Base-by-base conservation (phyloP, 1,284 basidiomycete species). In the Phellopilus nigrolimitatus region DNA sequence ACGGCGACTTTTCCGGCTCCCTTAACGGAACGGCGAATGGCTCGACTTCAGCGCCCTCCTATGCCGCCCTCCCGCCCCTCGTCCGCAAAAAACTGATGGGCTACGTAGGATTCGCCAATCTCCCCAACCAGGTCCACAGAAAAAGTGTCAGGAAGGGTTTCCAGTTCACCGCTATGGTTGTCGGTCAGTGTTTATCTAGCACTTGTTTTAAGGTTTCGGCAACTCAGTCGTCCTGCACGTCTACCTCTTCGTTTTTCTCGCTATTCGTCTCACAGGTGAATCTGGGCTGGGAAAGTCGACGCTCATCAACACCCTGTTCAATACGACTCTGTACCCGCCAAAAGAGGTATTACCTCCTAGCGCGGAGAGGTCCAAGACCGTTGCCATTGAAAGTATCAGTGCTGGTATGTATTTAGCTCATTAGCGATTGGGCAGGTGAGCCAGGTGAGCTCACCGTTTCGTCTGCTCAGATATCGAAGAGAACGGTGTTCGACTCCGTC, bases 201-300 rank as follows among this genome's bases (percentile, higher is more conserved):
- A 61, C 48, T 52, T 46, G 38, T 49, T 51, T 59, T 44, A 54
- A 42, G 39, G 47, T 49, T 50, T 46, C 40, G 52, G 57, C 51
- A 47, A 53, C 56, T 49, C 45, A 39, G 38, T 47, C 47, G 43
- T 56, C 41, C 46, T 54, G 49, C 50, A 43, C 51, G 49, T 42
- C 56, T 52, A 27, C 38, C 31, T 56, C 51, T 44, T 41, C n/a
- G n/a, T n/a, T n/a, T n/a, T n/a, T n/a, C n/a, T 47, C 51, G 53
- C 36, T 44, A 44, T 40, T 30, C 34, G 9, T 17, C 28, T 33
- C 21, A 21, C 66, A 97, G 93, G 94, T 71, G 95, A 98, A 74
- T 97, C 94, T 47, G 95, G 95, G 50, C 78, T 98, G 57, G 95
- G 95, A 58, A 98, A 98, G 76, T 97, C 95, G 13, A 98, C 95